Conservation (phyloP, 169 alveolate species). For the Plasmodium reichenowi region DNA sequence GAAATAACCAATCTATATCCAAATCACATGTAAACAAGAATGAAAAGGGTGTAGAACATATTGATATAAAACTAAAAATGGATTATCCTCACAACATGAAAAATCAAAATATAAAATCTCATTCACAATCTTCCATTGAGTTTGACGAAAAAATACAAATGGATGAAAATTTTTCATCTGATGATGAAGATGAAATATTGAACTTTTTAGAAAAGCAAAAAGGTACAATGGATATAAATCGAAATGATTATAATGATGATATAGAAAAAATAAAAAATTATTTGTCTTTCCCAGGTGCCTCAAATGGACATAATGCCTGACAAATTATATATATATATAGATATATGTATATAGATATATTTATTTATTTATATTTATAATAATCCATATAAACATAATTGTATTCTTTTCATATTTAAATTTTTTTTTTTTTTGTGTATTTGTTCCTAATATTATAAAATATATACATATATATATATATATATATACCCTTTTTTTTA, state of each 20-base stretch:
- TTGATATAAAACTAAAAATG: background rate
- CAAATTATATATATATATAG: background rate
- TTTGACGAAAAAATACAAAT: background rate
- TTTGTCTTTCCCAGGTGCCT: background rate
- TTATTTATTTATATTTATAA: background rate
- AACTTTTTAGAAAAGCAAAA: slow-evolving; percentile 51
- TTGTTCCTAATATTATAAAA: no score
- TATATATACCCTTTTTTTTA: no score
- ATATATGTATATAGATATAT: background rate
- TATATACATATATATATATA: no score
- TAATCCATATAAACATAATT: background rate
- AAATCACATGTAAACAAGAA: background rate
- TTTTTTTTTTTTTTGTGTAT: no score
- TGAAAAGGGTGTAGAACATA: background rate
- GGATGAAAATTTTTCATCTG: slow-evolving; percentile 36
- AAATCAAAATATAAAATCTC: background rate
- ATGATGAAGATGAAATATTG: slow-evolving; percentile 58
- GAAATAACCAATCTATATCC: no score
- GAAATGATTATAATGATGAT: background rate
- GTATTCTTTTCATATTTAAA: background rate
- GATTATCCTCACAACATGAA: no score
- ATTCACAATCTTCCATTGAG: background rate
- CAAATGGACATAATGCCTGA: no score
- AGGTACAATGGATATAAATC: background rate
- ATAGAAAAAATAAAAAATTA: slow-evolving; percentile 29